Base-by-base conservation (phyloP, 352 stramenopile genomes). In the Phytophthora pluvialis region DNA sequence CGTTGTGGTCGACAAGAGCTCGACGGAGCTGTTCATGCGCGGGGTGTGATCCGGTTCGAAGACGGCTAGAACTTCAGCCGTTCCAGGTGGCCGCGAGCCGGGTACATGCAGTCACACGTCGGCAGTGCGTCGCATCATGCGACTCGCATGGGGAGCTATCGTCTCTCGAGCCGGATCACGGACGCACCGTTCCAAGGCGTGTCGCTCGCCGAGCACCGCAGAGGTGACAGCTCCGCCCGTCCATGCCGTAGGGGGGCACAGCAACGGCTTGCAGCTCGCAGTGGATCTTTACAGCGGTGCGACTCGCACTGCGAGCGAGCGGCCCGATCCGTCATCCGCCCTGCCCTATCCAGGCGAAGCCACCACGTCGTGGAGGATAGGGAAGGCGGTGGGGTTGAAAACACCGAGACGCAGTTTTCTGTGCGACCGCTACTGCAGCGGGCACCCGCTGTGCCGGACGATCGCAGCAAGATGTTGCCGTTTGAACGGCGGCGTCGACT, bases 391-490 rank as follows among this genome's bases (percentile, higher is more conserved):
- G 18, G 33, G 39, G 40, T 53, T 65, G 32, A 55, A 21, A 44
- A 65, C 54, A 70, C 53, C 36, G 46, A 65, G 44, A 58, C 36
- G 26, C 45, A 53, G 31, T 58, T 68, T 63, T 62, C 52, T 68
- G 51, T 63, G 60, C 42, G 44, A 45, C 29, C 16, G 48, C 18
- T 16, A 43, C 28, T 5, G 56, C 16, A 31, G 21, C 21, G 2
- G 21, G 2, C 21, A 21, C 43, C 28, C 36, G 28, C 42, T 31
- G 21, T 46, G 33, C 21, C 26, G 33, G 49, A 36, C 33, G 29
- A 43, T 53, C n/a, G 28, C 39, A 29, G 40, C 40, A 65, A 49
- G 53, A 70, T 70, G 54, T 52, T 3, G 26, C 15, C 15, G 42
- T n/a, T n/a, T 52, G 42, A 39, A 38, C 25, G 44, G 21, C 21